phyloP scores from a whole-genome alignment of 805 yeast genomes.

The Pichia phayaonensis region DNA sequence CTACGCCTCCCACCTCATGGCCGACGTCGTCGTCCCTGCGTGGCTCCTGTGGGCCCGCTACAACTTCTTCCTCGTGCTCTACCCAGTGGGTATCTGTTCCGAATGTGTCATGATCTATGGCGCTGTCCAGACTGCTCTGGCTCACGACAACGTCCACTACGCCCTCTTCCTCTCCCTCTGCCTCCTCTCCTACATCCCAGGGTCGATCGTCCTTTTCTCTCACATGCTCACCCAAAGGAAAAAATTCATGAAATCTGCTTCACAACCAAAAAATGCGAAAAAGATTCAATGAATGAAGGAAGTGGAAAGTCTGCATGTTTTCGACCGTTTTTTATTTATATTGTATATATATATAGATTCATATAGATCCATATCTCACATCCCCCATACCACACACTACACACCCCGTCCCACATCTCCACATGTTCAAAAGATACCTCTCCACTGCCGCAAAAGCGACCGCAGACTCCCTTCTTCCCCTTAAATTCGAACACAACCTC shows the following conservation, averaged over 20 bases:
- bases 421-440: conserved; percentile 3
- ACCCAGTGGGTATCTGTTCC: conserved; percentile 88
- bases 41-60: conserved; percentile 69
- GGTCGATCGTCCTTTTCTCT: conserved; percentile 73
- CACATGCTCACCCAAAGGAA: conserved; percentile 87
- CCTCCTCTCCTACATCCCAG: conserved; percentile 72
- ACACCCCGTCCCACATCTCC: not conserved
- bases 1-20: conserved; percentile 61
- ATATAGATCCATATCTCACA: not conserved
- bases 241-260: conserved; percentile 34
- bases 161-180: conserved; percentile 47
- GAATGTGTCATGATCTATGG: conserved; percentile 66
- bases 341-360: too few species aligned
- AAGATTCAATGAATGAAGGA: not conserved
- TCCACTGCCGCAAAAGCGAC: conserved; percentile 5
- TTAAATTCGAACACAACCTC: conserved; percentile 58
- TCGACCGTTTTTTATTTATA: not conserved
- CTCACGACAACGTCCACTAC: conserved; percentile 41
- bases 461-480: conserved; percentile 36
- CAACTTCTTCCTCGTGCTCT: conserved; percentile 71
- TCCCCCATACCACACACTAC: not conserved
- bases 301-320: not conserved
- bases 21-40: conserved; percentile 39
- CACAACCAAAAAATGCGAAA: not conserved
- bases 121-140: conserved; percentile 50